Conservation (phyloP, 345 rosid genomes). For the Zanthoxylum bungeanum region DNA sequence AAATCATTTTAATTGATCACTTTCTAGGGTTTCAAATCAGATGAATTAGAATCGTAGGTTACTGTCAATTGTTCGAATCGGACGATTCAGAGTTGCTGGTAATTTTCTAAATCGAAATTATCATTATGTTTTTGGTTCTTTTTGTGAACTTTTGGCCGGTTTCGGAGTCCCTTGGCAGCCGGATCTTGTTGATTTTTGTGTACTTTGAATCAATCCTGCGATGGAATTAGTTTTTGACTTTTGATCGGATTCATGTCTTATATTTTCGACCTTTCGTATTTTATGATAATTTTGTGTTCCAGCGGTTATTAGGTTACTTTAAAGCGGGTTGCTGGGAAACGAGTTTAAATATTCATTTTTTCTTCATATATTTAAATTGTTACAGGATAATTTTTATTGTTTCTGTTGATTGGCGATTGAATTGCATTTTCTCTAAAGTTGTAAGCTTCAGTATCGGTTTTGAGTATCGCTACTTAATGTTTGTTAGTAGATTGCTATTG, state of each 20-base stretch:
- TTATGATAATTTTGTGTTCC: not conserved
- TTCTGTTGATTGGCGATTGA: too few relatives aligned
- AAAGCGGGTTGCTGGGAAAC: not conserved
- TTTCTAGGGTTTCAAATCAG: slow-evolving; percentile 1
- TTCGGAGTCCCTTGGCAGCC: too few relatives aligned
- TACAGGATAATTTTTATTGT: not conserved
- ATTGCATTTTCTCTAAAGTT: not conserved
- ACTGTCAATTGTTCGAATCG: not conserved
- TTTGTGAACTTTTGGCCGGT: not conserved
- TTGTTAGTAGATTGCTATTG: not conserved
- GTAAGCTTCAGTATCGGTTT: too few relatives aligned
- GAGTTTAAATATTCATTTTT: not conserved
- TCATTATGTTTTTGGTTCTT: not conserved
- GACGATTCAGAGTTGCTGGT: slow-evolving; percentile 14
- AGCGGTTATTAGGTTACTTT: not conserved
- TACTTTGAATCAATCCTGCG: not conserved
- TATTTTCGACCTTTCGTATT: not conserved
- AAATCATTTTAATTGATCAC: not conserved
- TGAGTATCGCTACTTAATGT: too few relatives aligned
- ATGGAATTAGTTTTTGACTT: not conserved
- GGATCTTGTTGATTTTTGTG: too few relatives aligned
- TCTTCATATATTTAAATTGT: not conserved
- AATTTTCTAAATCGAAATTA: not conserved
- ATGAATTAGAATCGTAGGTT: not conserved
- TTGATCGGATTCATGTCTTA: not conserved